Evolutionary conservation across 768 basidiomycete species (phyloP).

Genomic region (Chalciporus chontae): DNA sequence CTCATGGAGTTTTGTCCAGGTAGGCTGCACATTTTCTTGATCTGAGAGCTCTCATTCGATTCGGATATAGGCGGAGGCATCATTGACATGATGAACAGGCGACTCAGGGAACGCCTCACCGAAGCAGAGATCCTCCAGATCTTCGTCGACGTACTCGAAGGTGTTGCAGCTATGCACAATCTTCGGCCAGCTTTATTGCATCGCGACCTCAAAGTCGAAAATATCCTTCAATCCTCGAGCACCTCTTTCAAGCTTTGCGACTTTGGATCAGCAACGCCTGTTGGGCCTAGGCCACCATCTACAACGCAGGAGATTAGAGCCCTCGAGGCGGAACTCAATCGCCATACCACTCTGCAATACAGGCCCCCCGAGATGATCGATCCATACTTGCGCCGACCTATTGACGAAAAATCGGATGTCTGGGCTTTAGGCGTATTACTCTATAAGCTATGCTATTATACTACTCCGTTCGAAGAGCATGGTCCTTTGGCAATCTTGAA

Average conservation of each 20-base stretch:
- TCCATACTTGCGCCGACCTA: constrained; percentile 72
- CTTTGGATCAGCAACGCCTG: constrained; percentile 88
- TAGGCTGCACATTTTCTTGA: constrained; percentile 27
- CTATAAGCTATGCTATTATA: constrained; percentile 99
- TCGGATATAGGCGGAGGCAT: constrained; percentile 79
- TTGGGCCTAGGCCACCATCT: constrained; percentile 65
- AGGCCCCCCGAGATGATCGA: constrained; percentile 99
- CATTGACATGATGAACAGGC: constrained; percentile 99
- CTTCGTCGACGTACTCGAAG: constrained; percentile 97
- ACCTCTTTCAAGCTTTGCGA: constrained; percentile 95
- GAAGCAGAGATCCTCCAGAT: constrained; percentile 97
- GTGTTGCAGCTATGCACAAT: constrained; percentile 95
- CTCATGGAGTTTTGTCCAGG: constrained; percentile 98
- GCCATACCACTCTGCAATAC: constrained; percentile 95
- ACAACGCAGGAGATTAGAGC: constrained; percentile 81
- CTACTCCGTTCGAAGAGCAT: constrained; percentile 98
- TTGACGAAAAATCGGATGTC: constrained; percentile 94
- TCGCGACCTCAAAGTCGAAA: constrained; percentile 98
- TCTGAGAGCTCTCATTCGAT: constrained; percentile 9
- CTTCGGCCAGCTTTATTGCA: constrained; percentile 87
- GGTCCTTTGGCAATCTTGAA: constrained; percentile 95
- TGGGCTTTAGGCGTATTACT: constrained; percentile 97
- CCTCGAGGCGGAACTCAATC: constrained; percentile 87
- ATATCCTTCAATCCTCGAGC: constrained; percentile 85
- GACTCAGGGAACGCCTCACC: constrained; percentile 89